Evolutionary conservation across 23 red algal species (phyloP), one percentile per base, ranked within the genome.

Genomic region (Gracilaria vermiculophylla): DNA sequence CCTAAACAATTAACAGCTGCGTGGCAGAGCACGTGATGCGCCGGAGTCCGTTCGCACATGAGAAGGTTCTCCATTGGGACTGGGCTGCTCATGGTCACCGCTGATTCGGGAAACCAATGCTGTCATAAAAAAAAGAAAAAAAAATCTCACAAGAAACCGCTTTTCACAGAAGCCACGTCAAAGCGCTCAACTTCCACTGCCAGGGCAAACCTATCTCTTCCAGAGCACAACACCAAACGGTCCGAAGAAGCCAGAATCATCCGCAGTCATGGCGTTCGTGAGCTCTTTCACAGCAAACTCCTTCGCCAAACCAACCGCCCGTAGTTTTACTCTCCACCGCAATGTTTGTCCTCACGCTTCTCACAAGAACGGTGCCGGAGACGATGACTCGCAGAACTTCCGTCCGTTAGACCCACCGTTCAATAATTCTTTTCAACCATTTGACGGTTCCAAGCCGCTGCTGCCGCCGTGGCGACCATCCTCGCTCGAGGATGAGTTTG

Each of bases 371-470:
- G 39, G 12, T 16, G 1, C 28, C 20, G 50, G 32, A 23, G 76
- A 55, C 20, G 45, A 79, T 19, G 34, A 57, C 53, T 79, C 49
- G 9, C 39, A 79, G 8, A 1, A 43, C 3, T 49, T 60, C 45
- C 50, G 34, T 21, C 50, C 76, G 21, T 28, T 79, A 27, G 34
- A 24, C 37, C 81, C 31, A 17, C 78, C 2, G 32, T 62, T 50
- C 81, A 69, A 71, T 8, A 69, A 44, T 33, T 34, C 41, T 19
- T 88, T 64, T 28, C 25, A 73, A 11, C 72, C 41, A 14, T 88
- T 88, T 53, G 84, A 88, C 69, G 84, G 84, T n/a, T 72, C 84
- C 25, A 55, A 72, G 13, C 84, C 84, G 10, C 20, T 88, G 35
- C 69, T 88, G 16, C 84, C 84, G 0, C 84, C 84, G 19, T 88